Conservation (phyloP, 1,139 yeast species). For the Protomyces pachydermus region DNA sequence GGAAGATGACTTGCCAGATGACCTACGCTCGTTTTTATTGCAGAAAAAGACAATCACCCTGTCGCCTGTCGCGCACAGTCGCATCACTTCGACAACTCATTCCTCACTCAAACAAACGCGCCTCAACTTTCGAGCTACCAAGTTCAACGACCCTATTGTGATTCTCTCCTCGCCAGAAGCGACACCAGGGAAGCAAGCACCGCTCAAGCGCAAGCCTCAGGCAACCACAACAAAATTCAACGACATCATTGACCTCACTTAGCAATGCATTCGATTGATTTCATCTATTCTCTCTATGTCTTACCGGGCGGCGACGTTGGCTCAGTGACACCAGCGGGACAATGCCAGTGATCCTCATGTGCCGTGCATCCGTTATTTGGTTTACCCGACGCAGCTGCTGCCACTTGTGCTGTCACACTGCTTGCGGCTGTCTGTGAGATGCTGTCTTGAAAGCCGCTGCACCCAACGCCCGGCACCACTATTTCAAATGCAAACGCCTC, state of each 20-base stretch:
- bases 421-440: not conserved
- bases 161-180: conserved; percentile 1
- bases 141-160: not conserved
- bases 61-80: not conserved
- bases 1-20: not conserved
- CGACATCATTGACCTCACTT: not conserved
- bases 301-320: not conserved
- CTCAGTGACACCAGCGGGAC: not conserved
- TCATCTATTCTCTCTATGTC: not conserved
- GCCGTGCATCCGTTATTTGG: not conserved
- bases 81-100: not conserved
- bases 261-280: not conserved
- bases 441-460: not conserved
- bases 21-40: not conserved
- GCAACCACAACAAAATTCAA: not conserved
- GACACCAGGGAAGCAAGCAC: not conserved
- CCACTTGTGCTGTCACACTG: not conserved
- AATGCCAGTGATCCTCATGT: not conserved
- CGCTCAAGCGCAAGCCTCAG: no score
- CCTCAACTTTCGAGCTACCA: not conserved
- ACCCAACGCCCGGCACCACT: not conserved
- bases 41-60: not conserved
- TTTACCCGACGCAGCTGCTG: not conserved
- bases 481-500: not conserved
- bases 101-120: not conserved